phyloP scores from a whole-genome alignment of 2,329 filamentous ascomycete species.

The Fusarium metavorans region DNA sequence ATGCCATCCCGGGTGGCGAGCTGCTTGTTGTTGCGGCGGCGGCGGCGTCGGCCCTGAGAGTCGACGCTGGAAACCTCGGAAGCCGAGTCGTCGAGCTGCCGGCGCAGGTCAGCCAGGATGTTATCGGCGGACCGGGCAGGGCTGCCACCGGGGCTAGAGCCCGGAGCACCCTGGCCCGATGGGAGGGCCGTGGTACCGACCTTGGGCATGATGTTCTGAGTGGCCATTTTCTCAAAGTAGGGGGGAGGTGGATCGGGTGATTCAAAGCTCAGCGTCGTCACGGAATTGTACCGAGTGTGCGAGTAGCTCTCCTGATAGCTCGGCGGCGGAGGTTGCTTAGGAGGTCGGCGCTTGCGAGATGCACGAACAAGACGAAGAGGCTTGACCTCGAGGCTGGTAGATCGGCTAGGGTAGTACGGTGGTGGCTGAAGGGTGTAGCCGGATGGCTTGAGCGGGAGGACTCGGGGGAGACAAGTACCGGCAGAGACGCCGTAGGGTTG shows the following conservation, averaged over 20 bases:
- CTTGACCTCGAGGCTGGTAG: constrained; percentile 31
- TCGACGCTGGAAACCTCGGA: constrained; percentile 36
- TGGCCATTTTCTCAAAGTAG: constrained; percentile 32
- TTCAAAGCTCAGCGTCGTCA: constrained; percentile 34
- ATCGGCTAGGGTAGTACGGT: constrained; percentile 29
- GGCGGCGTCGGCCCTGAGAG: constrained; percentile 32
- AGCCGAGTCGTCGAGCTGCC: constrained; percentile 36
- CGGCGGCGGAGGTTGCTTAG: constrained; percentile 20
- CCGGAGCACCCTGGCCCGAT: constrained; percentile 5
- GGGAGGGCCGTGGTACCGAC: constrained; percentile 25
- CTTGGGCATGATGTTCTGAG: constrained; percentile 32
- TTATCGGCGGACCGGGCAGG: constrained; percentile 26
- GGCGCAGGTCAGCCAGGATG: constrained; percentile 35
- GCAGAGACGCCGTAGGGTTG: constrained; percentile 26
- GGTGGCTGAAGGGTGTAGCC: constrained; percentile 32
- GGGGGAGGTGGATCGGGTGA: constrained; percentile 25
- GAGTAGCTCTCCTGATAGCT: constrained; percentile 33
- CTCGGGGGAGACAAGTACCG: constrained; percentile 29
- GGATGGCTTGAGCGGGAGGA: constrained; percentile 34
- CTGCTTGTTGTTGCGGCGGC: constrained; percentile 38
- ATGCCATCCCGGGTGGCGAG: constrained; percentile 30
- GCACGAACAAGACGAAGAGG: constrained; percentile 34
- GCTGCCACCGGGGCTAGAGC: constrained; percentile 16
- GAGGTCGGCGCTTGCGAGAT: constrained; percentile 21
- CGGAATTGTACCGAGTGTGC: constrained; percentile 22